These are phyloP conservation scores for Astragalus glycyphyllos DNA, from an alignment of 306 rosid genomes.

Conservation along the genomic window DNA sequence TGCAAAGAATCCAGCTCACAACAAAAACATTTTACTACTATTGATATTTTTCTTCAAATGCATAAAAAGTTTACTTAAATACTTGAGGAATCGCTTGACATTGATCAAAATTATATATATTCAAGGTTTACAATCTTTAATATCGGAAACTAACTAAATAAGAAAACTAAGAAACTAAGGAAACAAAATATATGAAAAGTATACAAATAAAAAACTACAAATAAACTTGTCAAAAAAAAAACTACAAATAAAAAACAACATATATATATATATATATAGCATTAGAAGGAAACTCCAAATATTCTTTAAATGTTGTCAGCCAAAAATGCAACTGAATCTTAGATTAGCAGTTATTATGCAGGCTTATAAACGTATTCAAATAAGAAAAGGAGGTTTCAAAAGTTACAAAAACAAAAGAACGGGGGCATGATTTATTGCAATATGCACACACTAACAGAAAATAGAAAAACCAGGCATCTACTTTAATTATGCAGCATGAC, in stretches of 20 bases:
- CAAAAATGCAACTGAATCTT: too few relatives aligned
- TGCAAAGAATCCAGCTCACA: conserved; percentile 33
- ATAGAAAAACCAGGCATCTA: too few relatives aligned
- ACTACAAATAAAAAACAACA: too few relatives aligned
- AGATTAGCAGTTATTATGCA: too few relatives aligned
- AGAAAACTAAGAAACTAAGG: background rate
- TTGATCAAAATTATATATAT: background rate
- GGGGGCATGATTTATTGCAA: background rate
- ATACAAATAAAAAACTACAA: too few relatives aligned
- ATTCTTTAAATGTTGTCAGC: background rate
- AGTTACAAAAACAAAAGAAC: background rate
- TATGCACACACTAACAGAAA: too few relatives aligned
- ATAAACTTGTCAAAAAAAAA: too few relatives aligned
- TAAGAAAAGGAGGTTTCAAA: background rate
- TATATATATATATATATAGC: background rate
- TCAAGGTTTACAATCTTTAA: background rate
- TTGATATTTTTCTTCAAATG: conserved; percentile 4
- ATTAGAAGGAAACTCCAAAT: background rate
- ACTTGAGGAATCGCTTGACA: conserved; percentile 2
- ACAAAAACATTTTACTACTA: conserved; percentile 21
- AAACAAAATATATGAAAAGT: too few relatives aligned
- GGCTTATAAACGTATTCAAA: conserved; percentile 7
- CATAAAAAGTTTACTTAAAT: background rate
- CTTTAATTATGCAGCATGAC: too few relatives aligned
- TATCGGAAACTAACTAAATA: background rate